A percentile compares a stretch with the other conserved stretches of the same genome.
phyloP scores from a whole-genome alignment of 371 early-diverging fungal species.

The Encephalitozoon intestinalis region DNA sequence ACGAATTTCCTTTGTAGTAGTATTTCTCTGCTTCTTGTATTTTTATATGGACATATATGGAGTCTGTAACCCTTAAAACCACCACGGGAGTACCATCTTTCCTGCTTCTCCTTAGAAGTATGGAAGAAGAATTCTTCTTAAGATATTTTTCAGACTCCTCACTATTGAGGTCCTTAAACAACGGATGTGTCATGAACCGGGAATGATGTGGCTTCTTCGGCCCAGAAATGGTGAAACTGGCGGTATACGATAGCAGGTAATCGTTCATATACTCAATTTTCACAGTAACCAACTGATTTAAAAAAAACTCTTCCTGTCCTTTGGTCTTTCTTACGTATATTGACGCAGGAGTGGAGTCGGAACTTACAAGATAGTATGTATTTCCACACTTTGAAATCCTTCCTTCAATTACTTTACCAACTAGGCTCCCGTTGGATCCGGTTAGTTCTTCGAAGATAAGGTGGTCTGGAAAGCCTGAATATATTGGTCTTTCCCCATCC shows the following conservation, averaged over 20 bases:
- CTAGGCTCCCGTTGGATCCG: neutral
- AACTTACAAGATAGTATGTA: constrained; percentile 19
- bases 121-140: neutral
- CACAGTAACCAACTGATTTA: constrained; percentile 42
- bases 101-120: constrained; percentile 9
- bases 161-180: constrained; percentile 18
- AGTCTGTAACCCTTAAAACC: constrained; percentile 1
- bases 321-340: constrained; percentile 24
- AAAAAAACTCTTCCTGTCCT: neutral
- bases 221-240: neutral
- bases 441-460: constrained; percentile 39
- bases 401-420: constrained; percentile 24
- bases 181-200: constrained; percentile 26
- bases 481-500: neutral
- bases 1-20: constrained; percentile 6
- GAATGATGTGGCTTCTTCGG: neutral
- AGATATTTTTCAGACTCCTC: constrained; percentile 18
- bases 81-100: constrained; percentile 4
- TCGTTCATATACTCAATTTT: constrained; percentile 16
- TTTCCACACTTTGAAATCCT: constrained; percentile 23
- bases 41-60: constrained; percentile 11
- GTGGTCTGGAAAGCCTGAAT: constrained; percentile 35
- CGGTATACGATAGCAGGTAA: constrained; percentile 30
- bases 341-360: constrained; percentile 1
- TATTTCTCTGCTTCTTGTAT: constrained; percentile 9